Percentiles rank a stretch among this genome's conserved stretches.
Conservation (phyloP, 495 filamentous ascomycete species). For the Lineolata rhizophorae region DNA sequence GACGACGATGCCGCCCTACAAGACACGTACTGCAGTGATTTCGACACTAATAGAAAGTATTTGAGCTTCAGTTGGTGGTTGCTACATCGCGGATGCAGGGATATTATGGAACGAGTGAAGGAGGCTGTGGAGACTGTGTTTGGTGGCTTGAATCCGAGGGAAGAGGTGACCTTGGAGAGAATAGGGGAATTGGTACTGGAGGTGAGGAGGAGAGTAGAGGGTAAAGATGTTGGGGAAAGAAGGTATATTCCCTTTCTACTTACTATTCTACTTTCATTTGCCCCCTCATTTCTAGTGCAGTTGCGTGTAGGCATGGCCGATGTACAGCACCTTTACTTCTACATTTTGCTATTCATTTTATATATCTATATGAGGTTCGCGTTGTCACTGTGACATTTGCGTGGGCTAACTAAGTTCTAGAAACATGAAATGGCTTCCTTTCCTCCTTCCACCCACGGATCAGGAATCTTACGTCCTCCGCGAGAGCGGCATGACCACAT, state of each 20-base stretch:
- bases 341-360: no score
- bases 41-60: constrained; percentile 83
- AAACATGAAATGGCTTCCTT: constrained; percentile 51
- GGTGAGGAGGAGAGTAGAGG: constrained; percentile 69
- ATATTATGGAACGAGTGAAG: constrained; percentile 58
- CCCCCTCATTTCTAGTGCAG: no score
- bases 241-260: constrained; percentile 23
- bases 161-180: constrained; percentile 57
- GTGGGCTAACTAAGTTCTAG: constrained; percentile 12
- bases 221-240: constrained; percentile 38
- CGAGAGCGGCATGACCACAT: constrained; percentile 54
- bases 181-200: constrained; percentile 59
- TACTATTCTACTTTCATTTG: no score
- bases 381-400: constrained; percentile 1
- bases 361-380: no score
- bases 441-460: constrained; percentile 55
- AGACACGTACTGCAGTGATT: constrained; percentile 71
- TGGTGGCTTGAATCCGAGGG: constrained; percentile 62
- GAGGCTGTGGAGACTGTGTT: constrained; percentile 68
- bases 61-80: constrained; percentile 97
- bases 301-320: no score
- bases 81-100: constrained; percentile 71
- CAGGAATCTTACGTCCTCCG: constrained; percentile 63
- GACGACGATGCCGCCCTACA: constrained; percentile 63
- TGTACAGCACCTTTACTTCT: no score